A percentile compares a stretch with the other conserved stretches of the same genome.
Conservation (phyloP, 768 basidiomycete genomes). For the Wakefieldia striispora region DNA sequence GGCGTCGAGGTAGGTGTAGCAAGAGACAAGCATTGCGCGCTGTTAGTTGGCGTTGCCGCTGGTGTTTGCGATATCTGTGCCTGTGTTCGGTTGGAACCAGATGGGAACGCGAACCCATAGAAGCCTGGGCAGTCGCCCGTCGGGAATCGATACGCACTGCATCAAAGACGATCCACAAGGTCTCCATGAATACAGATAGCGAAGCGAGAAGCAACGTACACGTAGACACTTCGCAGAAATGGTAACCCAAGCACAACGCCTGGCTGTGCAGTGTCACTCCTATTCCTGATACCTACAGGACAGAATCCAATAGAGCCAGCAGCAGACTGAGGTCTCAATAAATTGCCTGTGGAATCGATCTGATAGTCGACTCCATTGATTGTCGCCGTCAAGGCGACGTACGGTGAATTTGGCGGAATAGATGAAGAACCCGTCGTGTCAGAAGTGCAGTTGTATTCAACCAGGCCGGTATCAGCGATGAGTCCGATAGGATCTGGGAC, state of each 20-base stretch:
- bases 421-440: background rate
- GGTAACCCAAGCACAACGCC: slow-evolving; percentile 23
- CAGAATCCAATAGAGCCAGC: slow-evolving; percentile 3
- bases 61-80: slow-evolving; percentile 30
- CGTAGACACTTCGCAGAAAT: slow-evolving; percentile 31
- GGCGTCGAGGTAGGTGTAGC: slow-evolving; percentile 29
- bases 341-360: slow-evolving; percentile 24
- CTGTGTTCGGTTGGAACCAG: slow-evolving; percentile 26
- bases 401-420: slow-evolving; percentile 12
- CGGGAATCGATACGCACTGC: slow-evolving; percentile 33
- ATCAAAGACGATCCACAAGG: background rate
- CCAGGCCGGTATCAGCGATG: background rate
- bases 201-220: slow-evolving; percentile 17
- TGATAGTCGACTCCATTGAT: slow-evolving; percentile 34
- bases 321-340: slow-evolving; percentile 12
- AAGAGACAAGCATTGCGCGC: slow-evolving; percentile 25
- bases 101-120: slow-evolving; percentile 32
- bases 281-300: slow-evolving; percentile 22
- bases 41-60: slow-evolving; percentile 24
- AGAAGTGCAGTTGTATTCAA: slow-evolving; percentile 18
- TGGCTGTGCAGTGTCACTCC: slow-evolving; percentile 10
- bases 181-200: background rate
- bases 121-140: slow-evolving; percentile 29
- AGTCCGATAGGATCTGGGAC: slow-evolving; percentile 10
- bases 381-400: slow-evolving; percentile 24